Evolutionary conservation across 2,329 filamentous ascomycete species (phyloP).

Genomic region (Capronia coronata): DNA sequence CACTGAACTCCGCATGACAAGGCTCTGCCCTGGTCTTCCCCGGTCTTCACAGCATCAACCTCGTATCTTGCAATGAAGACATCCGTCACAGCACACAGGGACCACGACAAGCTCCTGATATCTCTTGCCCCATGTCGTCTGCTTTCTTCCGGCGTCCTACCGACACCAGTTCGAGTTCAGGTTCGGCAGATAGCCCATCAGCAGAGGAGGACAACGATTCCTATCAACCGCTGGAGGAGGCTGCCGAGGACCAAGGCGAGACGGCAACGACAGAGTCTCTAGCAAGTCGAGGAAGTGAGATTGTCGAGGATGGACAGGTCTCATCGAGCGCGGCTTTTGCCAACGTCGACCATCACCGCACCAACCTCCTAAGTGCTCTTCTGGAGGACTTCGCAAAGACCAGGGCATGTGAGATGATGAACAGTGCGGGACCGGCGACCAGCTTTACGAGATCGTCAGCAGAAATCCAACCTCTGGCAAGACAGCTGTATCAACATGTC

Average conservation of each 20-base stretch:
- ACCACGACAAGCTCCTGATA: too few relatives aligned
- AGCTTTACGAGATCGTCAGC: constrained; percentile 38
- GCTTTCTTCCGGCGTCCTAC: constrained; percentile 23
- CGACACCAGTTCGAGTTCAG: constrained; percentile 19
- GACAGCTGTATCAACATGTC: constrained; percentile 38
- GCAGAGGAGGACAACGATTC: constrained; percentile 8
- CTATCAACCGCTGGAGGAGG: constrained; percentile 1
- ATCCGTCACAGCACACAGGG: background rate
- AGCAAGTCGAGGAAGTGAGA: constrained; percentile 21
- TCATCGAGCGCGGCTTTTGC: background rate
- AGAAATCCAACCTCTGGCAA: constrained; percentile 39
- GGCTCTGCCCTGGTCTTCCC: background rate
- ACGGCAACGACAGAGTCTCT: constrained; percentile 23
- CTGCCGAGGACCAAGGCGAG: constrained; percentile 10
- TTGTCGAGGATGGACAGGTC: constrained; percentile 16
- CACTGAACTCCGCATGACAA: background rate
- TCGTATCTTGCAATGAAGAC: background rate
- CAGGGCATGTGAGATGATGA: constrained; percentile 41
- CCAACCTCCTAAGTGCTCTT: constrained; percentile 39
- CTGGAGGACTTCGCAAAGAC: constrained; percentile 42
- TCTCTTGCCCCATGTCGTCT: constrained; percentile 24
- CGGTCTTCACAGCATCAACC: background rate
- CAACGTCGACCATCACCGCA: constrained; percentile 22
- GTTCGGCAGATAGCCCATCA: constrained; percentile 12
- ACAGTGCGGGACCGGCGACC: constrained; percentile 34